phyloP scores from a whole-genome alignment of 176 grass and related monocot species.

The Zizania latifolia region DNA sequence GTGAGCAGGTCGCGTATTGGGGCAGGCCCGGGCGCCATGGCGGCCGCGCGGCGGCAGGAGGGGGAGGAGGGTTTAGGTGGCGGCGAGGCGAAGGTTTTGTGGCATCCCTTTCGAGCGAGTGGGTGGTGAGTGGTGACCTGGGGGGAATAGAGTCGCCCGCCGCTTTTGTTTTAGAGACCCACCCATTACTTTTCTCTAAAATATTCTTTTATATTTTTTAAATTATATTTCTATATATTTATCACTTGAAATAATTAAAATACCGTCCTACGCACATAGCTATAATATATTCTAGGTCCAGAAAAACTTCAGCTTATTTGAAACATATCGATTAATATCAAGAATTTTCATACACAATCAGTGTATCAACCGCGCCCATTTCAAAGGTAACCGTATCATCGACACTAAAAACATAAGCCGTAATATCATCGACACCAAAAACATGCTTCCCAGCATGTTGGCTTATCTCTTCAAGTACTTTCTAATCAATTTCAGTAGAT shows the following conservation, averaged over 20 bases:
- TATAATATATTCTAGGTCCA: too few species aligned
- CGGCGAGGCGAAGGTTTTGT: background rate
- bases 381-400: constrained; percentile 33
- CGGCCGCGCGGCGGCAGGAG: background rate
- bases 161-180: background rate
- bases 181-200: too few species aligned
- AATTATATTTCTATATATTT: too few species aligned
- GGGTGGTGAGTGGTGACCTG: too few species aligned
- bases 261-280: too few species aligned
- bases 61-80: constrained; percentile 19
- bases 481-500: constrained; percentile 29
- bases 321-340: constrained; percentile 12
- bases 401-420: constrained; percentile 39
- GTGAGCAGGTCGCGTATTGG: constrained; percentile 60
- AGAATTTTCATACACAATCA: constrained; percentile 39
- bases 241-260: too few species aligned
- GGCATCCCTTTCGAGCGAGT: background rate
- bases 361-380: constrained; percentile 21
- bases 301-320: too few species aligned
- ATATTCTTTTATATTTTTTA: too few species aligned
- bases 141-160: too few species aligned
- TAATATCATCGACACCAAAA: too few species aligned
- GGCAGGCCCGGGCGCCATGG: constrained; percentile 35
- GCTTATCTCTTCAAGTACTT: constrained; percentile 49
- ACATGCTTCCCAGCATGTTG: constrained; percentile 41